Evolutionary conservation across 2,329 filamentous ascomycete genomes (phyloP).

Genomic region (Fusarium sp.): DNA sequence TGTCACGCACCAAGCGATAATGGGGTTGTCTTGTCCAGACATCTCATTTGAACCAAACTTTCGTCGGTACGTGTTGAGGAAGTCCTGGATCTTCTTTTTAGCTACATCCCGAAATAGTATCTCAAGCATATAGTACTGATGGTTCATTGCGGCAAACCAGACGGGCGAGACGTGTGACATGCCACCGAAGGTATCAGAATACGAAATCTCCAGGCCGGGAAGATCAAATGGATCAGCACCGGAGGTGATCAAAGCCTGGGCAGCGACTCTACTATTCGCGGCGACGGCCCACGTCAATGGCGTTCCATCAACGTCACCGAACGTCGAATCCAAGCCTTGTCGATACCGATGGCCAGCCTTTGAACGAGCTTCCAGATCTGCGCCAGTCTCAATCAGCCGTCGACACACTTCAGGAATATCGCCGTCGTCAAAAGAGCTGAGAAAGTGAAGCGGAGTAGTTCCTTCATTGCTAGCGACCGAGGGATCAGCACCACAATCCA

Average conservation of each 20-base stretch:
- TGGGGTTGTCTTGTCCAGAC: background rate
- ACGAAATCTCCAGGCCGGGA: accelerated
- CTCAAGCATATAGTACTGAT: background rate
- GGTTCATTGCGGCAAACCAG: background rate
- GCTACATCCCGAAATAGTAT: accelerated
- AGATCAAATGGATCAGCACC: background rate
- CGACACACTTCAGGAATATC: background rate
- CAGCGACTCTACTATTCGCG: accelerated
- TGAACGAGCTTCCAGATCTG: background rate
- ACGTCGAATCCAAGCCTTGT: background rate
- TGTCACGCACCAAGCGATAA: background rate
- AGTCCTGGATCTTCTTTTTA: accelerated
- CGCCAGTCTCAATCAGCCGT: background rate
- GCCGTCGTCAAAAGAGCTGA: background rate
- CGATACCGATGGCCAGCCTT: background rate
- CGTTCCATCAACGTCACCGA: background rate
- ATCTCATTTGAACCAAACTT: background rate
- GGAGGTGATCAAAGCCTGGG: accelerated
- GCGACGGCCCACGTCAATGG: background rate
- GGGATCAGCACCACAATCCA: background rate
- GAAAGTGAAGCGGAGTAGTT: background rate
- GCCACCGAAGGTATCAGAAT: background rate
- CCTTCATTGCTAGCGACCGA: background rate
- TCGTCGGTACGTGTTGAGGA: background rate
- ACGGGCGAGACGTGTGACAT: background rate